Conservation (phyloP, 352 stramenopile genomes). For the Globisporangium nagaii region DNA sequence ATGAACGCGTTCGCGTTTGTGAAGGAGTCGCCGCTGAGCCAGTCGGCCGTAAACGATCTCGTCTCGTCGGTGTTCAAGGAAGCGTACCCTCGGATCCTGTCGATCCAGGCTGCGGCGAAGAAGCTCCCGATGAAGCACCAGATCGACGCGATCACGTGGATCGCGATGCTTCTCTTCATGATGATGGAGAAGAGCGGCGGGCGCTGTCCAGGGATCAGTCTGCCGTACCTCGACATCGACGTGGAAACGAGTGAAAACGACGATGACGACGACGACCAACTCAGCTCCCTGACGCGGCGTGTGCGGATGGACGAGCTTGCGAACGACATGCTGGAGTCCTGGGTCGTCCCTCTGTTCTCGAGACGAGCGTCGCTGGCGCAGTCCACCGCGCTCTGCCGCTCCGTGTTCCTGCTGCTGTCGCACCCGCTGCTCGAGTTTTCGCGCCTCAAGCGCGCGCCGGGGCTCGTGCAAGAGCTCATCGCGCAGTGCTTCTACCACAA, state of each 20-base stretch:
- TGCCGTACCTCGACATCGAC: slow-evolving; percentile 71
- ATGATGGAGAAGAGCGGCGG: slow-evolving; percentile 80
- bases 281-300: slow-evolving; percentile 30
- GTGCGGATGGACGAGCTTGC: slow-evolving; percentile 58
- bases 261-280: slow-evolving; percentile 39
- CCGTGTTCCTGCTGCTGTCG: slow-evolving; percentile 57
- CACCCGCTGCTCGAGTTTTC: slow-evolving; percentile 56
- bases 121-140: slow-evolving; percentile 52
- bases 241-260: slow-evolving; percentile 14
- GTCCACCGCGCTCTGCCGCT: slow-evolving; percentile 41
- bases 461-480: slow-evolving; percentile 50
- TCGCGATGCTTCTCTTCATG: slow-evolving; percentile 73
- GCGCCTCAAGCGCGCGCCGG: slow-evolving; percentile 33
- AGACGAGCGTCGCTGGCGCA: slow-evolving; percentile 48
- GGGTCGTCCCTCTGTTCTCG: slow-evolving; percentile 45
- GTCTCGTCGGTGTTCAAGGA: slow-evolving; percentile 60
- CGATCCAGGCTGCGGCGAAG: slow-evolving; percentile 36
- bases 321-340: slow-evolving; percentile 41
- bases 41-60: slow-evolving; percentile 63
- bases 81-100: slow-evolving; percentile 47
- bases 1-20: slow-evolving; percentile 28
- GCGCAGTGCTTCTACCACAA: slow-evolving; percentile 60
- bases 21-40: slow-evolving; percentile 19
- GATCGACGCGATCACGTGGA: slow-evolving; percentile 50
- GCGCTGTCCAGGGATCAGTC: slow-evolving; percentile 53